A percentile compares a stretch with the other conserved stretches of the same genome.
Conservation (phyloP, 2,329 filamentous ascomycete species). For the Pestalotiopsis sp. region DNA sequence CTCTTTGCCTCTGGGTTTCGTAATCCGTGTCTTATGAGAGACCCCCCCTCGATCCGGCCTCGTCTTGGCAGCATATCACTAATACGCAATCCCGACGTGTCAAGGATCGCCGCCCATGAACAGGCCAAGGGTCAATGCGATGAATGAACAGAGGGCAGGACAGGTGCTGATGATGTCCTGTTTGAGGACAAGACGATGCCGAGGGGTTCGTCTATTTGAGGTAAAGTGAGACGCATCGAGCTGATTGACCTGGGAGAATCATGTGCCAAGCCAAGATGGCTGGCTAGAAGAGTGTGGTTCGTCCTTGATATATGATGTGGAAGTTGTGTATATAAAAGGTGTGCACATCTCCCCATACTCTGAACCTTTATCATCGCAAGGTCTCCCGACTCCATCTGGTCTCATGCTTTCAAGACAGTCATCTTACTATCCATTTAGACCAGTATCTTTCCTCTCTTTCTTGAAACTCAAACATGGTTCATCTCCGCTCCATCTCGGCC, state of each 20-base stretch:
- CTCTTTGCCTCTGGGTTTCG: not conserved
- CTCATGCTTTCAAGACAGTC: not conserved
- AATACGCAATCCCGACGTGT: not conserved
- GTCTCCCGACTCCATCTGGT: not conserved
- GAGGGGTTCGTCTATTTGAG: not conserved
- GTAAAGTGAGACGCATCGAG: not conserved
- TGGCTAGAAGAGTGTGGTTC: not conserved
- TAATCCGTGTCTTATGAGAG: not conserved
- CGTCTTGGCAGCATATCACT: not conserved
- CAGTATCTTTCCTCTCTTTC: not conserved
- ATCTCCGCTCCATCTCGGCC: conserved; percentile 2
- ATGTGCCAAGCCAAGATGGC: not conserved
- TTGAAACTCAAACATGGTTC: not conserved
- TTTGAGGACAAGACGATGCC: not conserved
- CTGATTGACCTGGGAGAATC: not conserved
- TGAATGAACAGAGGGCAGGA: not conserved
- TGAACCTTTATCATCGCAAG: not conserved
- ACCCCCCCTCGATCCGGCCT: not conserved
- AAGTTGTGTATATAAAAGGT: not conserved
- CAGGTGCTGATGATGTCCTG: not conserved
- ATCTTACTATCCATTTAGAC: not conserved
- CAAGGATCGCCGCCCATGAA: not conserved
- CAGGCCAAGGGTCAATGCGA: not conserved
- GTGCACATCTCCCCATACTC: not conserved
- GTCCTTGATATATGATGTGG: not conserved